phyloP scores from a whole-genome alignment of 2,329 filamentous ascomycete genomes.

The Dryadomyces sulphureus region DNA sequence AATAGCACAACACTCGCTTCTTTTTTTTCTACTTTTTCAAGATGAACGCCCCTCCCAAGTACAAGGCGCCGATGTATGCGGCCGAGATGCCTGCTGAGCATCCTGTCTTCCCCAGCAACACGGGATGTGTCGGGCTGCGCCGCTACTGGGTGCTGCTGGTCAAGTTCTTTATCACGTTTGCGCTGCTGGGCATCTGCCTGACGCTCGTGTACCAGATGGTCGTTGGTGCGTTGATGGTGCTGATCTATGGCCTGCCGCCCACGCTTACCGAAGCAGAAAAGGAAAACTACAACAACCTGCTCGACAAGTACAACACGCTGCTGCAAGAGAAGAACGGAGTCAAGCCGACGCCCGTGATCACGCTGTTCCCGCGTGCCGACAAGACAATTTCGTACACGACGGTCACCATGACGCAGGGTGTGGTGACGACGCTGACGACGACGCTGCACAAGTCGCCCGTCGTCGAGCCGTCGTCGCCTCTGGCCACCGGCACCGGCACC shows the following conservation, averaged over 20 bases:
- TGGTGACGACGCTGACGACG: slow-evolving; percentile 7
- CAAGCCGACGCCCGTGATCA: slow-evolving; percentile 7
- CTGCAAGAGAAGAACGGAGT: slow-evolving; percentile 1
- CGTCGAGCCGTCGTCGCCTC: neutral
- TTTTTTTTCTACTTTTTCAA: no score
- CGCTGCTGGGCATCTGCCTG: slow-evolving; percentile 3
- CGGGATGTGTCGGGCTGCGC: neutral
- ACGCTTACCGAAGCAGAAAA: slow-evolving; percentile 9
- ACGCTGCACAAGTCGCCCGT: slow-evolving; percentile 1
- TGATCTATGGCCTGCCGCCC: neutral
- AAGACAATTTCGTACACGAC: slow-evolving; percentile 15
- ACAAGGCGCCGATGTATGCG: slow-evolving; percentile 3
- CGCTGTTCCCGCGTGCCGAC: slow-evolving; percentile 2
- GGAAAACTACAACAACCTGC: slow-evolving; percentile 6
- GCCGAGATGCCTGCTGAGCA: neutral
- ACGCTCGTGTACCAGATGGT: slow-evolving; percentile 3
- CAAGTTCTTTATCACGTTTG: neutral
- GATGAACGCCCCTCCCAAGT: no score
- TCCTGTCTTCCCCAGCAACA: neutral
- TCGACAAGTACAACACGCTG: slow-evolving; percentile 7
- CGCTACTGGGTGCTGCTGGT: neutral
- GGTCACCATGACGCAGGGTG: slow-evolving; percentile 8
- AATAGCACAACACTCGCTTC: neutral
- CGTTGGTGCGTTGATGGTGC: neutral
- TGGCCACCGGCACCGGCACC: neutral